Evolutionary conservation across 371 early-diverging fungal species (phyloP).

Genomic region (Mucor mucedo): DNA sequence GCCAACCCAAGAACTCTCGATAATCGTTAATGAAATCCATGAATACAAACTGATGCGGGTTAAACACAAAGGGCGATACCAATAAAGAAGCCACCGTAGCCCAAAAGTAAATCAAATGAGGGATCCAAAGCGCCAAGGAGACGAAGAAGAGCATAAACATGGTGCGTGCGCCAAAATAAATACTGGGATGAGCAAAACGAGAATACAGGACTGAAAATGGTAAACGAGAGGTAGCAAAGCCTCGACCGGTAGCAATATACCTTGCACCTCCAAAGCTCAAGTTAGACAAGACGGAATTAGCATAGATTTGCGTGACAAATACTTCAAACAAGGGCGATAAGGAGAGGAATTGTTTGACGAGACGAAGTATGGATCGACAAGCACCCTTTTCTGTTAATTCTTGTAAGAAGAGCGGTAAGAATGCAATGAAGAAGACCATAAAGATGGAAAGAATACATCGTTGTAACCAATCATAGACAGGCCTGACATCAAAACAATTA

Average conservation of each 20-base stretch:
- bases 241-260: slow-evolving; percentile 90
- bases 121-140: slow-evolving; percentile 73
- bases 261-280: slow-evolving; percentile 86
- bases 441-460: slow-evolving; percentile 80
- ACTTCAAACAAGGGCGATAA: slow-evolving; percentile 90
- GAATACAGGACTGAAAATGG: slow-evolving; percentile 80
- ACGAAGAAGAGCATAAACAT: slow-evolving; percentile 79
- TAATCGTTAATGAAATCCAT: slow-evolving; percentile 81
- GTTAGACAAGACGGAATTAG: slow-evolving; percentile 81
- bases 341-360: slow-evolving; percentile 83
- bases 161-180: slow-evolving; percentile 81
- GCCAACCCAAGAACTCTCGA: slow-evolving; percentile 79
- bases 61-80: slow-evolving; percentile 84
- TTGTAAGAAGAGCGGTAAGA: slow-evolving; percentile 87
- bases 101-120: slow-evolving; percentile 88
- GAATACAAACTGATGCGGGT: slow-evolving; percentile 83
- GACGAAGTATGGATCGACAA: slow-evolving; percentile 68
- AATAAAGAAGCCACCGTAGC: slow-evolving; percentile 73
- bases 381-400: slow-evolving; percentile 88
- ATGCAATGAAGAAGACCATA: slow-evolving; percentile 82
- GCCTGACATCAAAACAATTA: slow-evolving; percentile 74
- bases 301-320: slow-evolving; percentile 89
- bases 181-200: slow-evolving; percentile 81
- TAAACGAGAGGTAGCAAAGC: slow-evolving; percentile 86
- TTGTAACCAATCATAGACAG: slow-evolving; percentile 82